These are phyloP conservation scores for Annona squamosa DNA, from an alignment of 164 flowering plant species.

Conservation along the genomic window DNA sequence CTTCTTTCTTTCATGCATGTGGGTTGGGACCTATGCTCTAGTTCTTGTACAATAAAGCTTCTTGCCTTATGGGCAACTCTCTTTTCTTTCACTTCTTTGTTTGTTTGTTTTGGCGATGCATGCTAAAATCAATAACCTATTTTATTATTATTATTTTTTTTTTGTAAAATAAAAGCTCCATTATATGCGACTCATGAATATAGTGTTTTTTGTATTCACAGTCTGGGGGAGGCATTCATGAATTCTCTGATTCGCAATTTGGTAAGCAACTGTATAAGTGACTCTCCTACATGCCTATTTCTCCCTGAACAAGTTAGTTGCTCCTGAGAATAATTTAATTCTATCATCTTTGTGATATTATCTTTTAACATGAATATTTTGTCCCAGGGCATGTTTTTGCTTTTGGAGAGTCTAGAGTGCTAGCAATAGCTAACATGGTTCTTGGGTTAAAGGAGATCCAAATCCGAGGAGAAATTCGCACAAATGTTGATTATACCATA, in stretches of 20 bases:
- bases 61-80: no score
- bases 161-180: not conserved
- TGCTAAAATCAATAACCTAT: no score
- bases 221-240: slow-evolving; percentile 99
- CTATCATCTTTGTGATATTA: not conserved
- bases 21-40: no score
- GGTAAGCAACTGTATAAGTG: slow-evolving; percentile 41
- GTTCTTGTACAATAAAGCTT: no score
- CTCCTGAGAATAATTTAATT: not conserved
- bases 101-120: no score
- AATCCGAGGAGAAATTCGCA: slow-evolving; percentile 96
- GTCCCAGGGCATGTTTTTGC: slow-evolving; percentile 94
- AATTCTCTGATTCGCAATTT: slow-evolving; percentile 99
- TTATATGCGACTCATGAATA: slow-evolving; percentile 6
- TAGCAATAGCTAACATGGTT: slow-evolving; percentile 99
- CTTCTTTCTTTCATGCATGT: no score
- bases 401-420: slow-evolving; percentile 92
- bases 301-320: not conserved
- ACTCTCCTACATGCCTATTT: not conserved
- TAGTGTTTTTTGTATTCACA: slow-evolving; percentile 31
- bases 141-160: not conserved
- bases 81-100: no score
- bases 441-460: slow-evolving; percentile 98
- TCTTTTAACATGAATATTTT: slow-evolving; percentile 4
- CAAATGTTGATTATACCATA: slow-evolving; percentile 95